phyloP scores from a whole-genome alignment of 169 alveolate genomes.

The Eimeria sp. region DNA sequence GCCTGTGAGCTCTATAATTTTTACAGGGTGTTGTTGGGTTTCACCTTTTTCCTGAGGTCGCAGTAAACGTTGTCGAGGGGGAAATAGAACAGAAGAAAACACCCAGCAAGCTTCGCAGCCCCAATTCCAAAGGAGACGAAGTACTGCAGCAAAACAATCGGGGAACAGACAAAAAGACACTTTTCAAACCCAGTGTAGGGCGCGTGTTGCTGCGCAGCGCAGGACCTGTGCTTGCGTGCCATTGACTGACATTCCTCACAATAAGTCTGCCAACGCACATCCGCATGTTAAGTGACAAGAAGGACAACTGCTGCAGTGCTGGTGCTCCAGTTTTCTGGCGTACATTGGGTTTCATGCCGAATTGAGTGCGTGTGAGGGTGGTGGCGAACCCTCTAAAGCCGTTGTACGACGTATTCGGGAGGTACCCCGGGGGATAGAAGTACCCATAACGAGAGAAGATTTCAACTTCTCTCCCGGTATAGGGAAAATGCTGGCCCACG shows the following conservation, averaged over 20 bases:
- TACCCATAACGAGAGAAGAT: constrained; percentile 80
- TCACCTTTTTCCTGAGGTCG: constrained; percentile 68
- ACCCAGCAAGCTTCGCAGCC: constrained; percentile 49
- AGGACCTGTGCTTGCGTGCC: not conserved
- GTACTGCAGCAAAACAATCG: constrained; percentile 25
- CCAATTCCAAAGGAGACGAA: constrained; percentile 45
- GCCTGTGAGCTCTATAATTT: too few species aligned
- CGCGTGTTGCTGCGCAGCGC: not conserved
- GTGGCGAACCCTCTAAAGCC: constrained; percentile 45
- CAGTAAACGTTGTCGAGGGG: constrained; percentile 66
- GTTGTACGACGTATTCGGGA: constrained; percentile 23
- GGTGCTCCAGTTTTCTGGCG: not conserved
- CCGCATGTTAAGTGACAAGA: not conserved
- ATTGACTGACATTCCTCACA: too few species aligned
- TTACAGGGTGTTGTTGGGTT: not conserved
- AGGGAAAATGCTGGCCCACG: constrained; percentile 79
- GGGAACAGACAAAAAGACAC: not conserved
- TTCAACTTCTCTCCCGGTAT: constrained; percentile 80
- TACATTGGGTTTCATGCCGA: constrained; percentile 57
- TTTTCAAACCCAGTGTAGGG: not conserved
- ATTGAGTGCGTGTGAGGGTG: not conserved
- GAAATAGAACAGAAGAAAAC: constrained; percentile 53
- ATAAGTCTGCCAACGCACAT: too few species aligned
- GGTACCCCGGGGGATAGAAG: constrained; percentile 79
- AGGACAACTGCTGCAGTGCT: not conserved